Evolutionary conservation across 495 filamentous ascomycete genomes (phyloP), one percentile per base, ranked within the genome.

Genomic region (Cercophora scortea): DNA sequence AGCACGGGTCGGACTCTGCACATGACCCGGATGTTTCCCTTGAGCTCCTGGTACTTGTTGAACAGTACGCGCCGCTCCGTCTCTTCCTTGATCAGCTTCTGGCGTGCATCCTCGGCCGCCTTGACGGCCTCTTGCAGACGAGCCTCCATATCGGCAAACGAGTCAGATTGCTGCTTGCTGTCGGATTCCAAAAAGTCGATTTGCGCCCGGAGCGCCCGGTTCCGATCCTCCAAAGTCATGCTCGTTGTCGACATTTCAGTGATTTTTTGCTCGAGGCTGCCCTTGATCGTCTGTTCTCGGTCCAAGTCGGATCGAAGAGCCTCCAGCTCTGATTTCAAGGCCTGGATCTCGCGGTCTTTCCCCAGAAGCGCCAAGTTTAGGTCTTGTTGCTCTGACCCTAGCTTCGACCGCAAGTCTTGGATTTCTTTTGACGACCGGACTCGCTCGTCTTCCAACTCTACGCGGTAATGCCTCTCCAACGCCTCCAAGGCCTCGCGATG

Each of bases 11-110:
- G 87, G 33, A 96, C 91, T 61, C 93, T 84, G 66, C 91, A 96
- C 78, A 97, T 97, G 39, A 99, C 93, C 9, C 93, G 87, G 58
- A 99, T 99, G 59, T 99, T 99, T 50, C 93, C 93, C 68, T 96
- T 96, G n/a, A 99, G 78, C 58, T 99, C 94, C 64, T 97, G 91
- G 36, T 97, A 90, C 66, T 95, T 91, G 64, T 97, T 96, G 73
- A 96, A 95, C 9, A 99, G 80, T 59, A 93, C 91, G 38, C 94
- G 83, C 32, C 93, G 80, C 18, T 95, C 71, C 1, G 88, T 94
- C 65, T 99, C 93, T 66, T 99, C 93, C 50, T 81, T 86, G 46
- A 93, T 85, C 32, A 99, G 71, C 62, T 92, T 96, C 51, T 89
- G 85, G 47, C 89, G 84, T 3, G 84, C 82, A 41, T 79, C 75